Base-by-base conservation (phyloP, 2,329 filamentous ascomycete species). In the Epicoccum nigrum region DNA sequence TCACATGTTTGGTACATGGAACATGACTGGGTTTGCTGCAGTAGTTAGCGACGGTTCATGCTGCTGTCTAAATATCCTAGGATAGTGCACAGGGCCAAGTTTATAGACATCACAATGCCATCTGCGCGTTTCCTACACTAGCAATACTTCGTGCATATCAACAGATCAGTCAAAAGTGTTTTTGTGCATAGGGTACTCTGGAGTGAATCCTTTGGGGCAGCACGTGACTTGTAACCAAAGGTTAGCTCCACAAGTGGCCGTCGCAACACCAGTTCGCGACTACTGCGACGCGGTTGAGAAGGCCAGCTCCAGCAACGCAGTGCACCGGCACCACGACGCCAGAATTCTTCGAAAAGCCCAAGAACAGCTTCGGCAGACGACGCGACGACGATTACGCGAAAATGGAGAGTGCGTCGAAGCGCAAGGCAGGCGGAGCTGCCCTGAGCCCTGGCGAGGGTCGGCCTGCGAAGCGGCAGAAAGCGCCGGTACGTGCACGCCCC, bases 401-500 rank as follows among this genome's bases (percentile, higher is more conserved):
- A 59, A 74, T 77, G 75, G 75, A 77, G 59, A 74, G 72, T 62
- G 72, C 71, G 56, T 69, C 76, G 58, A 86, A 86, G 77, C 81
- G 83, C 71, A 85, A 84, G 73, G 77, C 77, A 34, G 75, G 77
- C 47, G 68, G 69, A 63, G 73, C 74, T 56, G 76, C 74, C 59
- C 76, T 75, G 60, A 76, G 79, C 45, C 81, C 83, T 45, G 68
- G 71, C 61, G 81, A 80, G 57, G 76, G 77, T 62, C 81, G 80
- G 68, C 78, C 80, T 65, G 74, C 79, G 56, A 86, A 86, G 77
- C 80, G 81, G 68, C 77, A 80, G 72, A 84, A 82, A 74, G 64
- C 81, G 53, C 77, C 81, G 75, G 83, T 85, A 78, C 76, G 83
- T 83, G 66, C 64, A 68, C 51, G 23, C 37, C 48, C 49, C 50